Evolutionary conservation across 371 early-diverging fungal species (phyloP), one percentile per base, ranked within the genome.

Genomic region (Dichotomocladium elegans): DNA sequence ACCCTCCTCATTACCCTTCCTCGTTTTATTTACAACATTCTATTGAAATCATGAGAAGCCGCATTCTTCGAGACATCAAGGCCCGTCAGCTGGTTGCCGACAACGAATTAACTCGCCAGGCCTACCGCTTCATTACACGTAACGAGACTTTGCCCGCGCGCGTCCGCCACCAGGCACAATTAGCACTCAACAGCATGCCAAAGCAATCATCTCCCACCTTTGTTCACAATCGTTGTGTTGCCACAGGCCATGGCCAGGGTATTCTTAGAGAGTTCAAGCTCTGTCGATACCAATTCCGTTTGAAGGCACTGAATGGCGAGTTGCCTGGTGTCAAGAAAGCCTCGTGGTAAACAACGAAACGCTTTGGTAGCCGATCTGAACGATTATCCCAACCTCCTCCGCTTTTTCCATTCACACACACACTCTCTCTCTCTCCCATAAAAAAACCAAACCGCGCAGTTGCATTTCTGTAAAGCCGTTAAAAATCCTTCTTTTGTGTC

Each of bases 181-280:
- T 90, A 42, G 85, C 87, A 26, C 77, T 92, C 34, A 85, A 87
- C 50, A 72, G 79, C 47, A 81, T 86, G 65, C 88, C 91, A n/a
- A 79, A 82, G 25, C 77, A 85, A 56, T 79, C 92, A 31, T 75
- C 85, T 28, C 83, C 86, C 29, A 58, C 86, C 19, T 79, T 70
- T 47, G 82, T 91, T 58, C 83, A 81, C 47, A 90, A 89, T 70
- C 80, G 93, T 12, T 92, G 93, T 59, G 67, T 89, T 17, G 85
- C 85, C 41, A 89, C 93, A 19, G 93, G 93, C 21, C 86, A 92
- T 49, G 92, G 87, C 22, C 86, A 87, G 63, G 91, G 92, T 79
- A 68, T 92, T 30, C 71, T 92, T 43, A 81, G 86, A 64, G 88
- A 87, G 57, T 91, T 88, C 77, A 83, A 80, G 52, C 60, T 92